Base-by-base conservation (phyloP, 306 rosid species). In the Hylodesmum podocarpum region DNA sequence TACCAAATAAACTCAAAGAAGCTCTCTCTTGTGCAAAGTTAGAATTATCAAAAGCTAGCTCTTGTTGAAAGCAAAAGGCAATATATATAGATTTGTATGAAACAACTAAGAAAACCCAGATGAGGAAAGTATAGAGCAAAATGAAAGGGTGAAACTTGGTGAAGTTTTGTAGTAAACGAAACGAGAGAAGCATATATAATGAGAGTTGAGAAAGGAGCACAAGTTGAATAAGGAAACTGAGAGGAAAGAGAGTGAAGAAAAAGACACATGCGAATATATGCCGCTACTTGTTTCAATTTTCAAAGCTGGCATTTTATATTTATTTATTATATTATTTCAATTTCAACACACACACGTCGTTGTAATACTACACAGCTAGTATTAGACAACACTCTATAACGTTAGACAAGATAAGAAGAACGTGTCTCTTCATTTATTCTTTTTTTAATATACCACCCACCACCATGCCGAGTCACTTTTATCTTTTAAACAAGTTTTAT, bases 151-250 rank as follows among this genome's bases (percentile, higher is more conserved):
- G 0, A 44, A 15, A 41, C 36, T 72, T 50, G 22, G 33, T 18
- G 69, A 49, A 40, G 29, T 79, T 79, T 74, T 3, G 22, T 14
- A 64, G 63, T 43, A 16, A 72, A 63, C 4, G 2, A 57, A 74
- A n/a, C 4, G 62, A 16, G 53, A 9, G 54, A 22, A 13, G 18
- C 44, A 57, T 66, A 74, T 89, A 76, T 85, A 83, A 4, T 12
- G 39, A 1, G 1, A 15, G 64, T 8, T 1, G 59, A 29, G 36
- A n/a, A 8, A 25, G 36, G 78, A 66, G 69, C 13, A 51, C 66
- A 79, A 72, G 70, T 83, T 72, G 76, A 50, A 24, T 2, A 53
- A 78, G 94, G 97, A 89, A 89, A 44, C 72, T 44, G 18, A 54
- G 90, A 29, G 87, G 96, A 87, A 86, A 79, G 73, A 68, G 58